Conservation (phyloP, 2,329 filamentous ascomycete species). For the Microsporum audouinii region DNA sequence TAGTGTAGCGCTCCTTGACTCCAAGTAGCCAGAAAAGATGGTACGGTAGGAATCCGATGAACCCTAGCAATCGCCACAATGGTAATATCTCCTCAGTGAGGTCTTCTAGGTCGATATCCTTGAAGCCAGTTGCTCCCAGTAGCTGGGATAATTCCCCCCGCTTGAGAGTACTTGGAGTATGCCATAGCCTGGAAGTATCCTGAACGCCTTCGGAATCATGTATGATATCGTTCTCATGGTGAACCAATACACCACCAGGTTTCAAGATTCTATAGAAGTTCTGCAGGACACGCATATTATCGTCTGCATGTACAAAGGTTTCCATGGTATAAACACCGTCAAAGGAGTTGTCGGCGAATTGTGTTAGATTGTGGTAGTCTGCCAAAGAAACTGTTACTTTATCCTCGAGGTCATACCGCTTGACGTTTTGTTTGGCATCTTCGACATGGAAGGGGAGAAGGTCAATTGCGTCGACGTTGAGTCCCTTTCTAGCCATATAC, state of each 20-base stretch:
- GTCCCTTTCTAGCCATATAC: conserved; percentile 35
- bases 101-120: conserved; percentile 3
- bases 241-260: conserved; percentile 33
- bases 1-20: conserved; percentile 6
- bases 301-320: conserved; percentile 44
- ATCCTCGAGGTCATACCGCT: conserved; percentile 24
- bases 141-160: neutral
- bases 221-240: conserved; percentile 6
- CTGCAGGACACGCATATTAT: conserved; percentile 34
- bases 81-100: conserved; percentile 1
- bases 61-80: neutral
- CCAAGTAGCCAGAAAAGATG: neutral
- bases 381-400: conserved; percentile 32
- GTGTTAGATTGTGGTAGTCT: conserved; percentile 44
- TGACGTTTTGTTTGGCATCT: conserved; percentile 35
- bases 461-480: conserved; percentile 40
- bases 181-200: conserved; percentile 3
- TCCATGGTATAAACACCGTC: conserved; percentile 48
- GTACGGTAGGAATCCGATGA: conserved; percentile 7
- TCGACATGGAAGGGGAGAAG: conserved; percentile 39
- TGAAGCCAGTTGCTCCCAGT: conserved; percentile 8
- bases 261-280: conserved; percentile 40
- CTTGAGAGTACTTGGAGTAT: conserved; percentile 5
- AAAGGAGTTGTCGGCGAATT: conserved; percentile 29
- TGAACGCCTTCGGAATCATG: conserved; percentile 3